Evolutionary conservation across 2,329 filamentous ascomycete species (phyloP).

Genomic region (Exserohilum rostratum): DNA sequence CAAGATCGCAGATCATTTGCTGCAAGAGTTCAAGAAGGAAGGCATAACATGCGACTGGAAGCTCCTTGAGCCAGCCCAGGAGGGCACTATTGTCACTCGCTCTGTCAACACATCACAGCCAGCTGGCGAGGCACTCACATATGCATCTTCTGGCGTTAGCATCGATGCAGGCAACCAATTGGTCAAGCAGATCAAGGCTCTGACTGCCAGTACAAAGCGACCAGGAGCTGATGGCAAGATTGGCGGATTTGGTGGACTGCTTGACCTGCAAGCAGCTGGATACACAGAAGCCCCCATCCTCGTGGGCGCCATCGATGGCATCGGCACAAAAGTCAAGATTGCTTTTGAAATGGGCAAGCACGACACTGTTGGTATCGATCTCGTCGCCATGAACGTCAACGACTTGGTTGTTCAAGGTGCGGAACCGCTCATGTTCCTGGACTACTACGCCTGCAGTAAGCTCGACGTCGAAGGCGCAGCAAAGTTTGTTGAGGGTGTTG

Average conservation of each 20-base stretch:
- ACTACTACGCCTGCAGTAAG: constrained; percentile 95
- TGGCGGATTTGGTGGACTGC: constrained; percentile 90
- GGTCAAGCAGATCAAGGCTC: constrained; percentile 87
- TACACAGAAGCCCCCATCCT: constrained; percentile 78
- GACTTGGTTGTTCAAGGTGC: constrained; percentile 96
- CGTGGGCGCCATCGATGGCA: constrained; percentile 94
- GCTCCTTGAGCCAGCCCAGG: constrained; percentile 85
- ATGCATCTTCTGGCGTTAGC: constrained; percentile 90
- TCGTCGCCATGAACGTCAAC: constrained; percentile 99
- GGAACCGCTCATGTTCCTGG: constrained; percentile 92
- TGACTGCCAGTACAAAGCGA: constrained; percentile 82
- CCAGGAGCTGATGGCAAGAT: constrained; percentile 92
- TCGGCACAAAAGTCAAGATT: constrained; percentile 96
- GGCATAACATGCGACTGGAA: constrained; percentile 84
- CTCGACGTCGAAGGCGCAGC: constrained; percentile 79
- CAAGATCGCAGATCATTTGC: constrained; percentile 79
- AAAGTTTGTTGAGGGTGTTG: constrained; percentile 89
- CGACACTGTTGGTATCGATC: constrained; percentile 92
- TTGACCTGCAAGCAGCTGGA: constrained; percentile 77
- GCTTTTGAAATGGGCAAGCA: constrained; percentile 89
- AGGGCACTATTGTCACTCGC: constrained; percentile 56
- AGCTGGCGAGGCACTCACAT: constrained; percentile 67
- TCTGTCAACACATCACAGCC: constrained; percentile 24
- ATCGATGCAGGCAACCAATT: constrained; percentile 94
- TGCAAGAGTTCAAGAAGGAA: constrained; percentile 73